These are phyloP conservation scores for Calocybe gambosa DNA, from an alignment of 1,284 basidiomycete species.

Conservation along the genomic window DNA sequence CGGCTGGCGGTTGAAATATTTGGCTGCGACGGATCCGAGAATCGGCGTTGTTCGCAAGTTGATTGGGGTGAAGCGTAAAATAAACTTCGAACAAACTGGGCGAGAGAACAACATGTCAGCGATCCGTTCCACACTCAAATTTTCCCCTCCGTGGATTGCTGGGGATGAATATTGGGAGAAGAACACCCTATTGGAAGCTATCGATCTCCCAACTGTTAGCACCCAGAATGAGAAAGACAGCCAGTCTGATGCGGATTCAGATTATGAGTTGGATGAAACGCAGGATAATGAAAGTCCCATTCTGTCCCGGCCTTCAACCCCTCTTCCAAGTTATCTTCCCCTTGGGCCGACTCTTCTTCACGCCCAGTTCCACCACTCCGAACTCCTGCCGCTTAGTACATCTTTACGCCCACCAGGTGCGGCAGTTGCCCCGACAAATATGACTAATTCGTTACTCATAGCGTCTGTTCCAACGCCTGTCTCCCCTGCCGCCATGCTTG, in stretches of 20 bases:
- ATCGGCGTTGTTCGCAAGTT: constrained; percentile 58
- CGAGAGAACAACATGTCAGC: not conserved
- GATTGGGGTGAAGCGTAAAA: constrained; percentile 60
- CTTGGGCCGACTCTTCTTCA: constrained; percentile 58
- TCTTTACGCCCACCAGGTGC: constrained; percentile 52
- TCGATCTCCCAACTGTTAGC: not conserved
- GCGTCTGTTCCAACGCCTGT: constrained; percentile 69
- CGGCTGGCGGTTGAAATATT: constrained; percentile 29
- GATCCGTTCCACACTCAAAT: not conserved
- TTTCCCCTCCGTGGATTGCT: constrained; percentile 26
- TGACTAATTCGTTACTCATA: constrained; percentile 34
- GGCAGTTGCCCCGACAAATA: constrained; percentile 35
- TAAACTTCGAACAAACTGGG: constrained; percentile 16
- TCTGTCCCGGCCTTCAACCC: constrained; percentile 56
- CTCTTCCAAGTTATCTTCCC: constrained; percentile 62
- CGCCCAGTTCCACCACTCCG: constrained; percentile 57
- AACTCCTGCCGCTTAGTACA: constrained; percentile 51
- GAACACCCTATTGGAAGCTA: constrained; percentile 27
- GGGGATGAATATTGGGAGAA: constrained; percentile 43
- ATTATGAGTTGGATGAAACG: constrained; percentile 25
- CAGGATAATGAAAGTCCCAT: constrained; percentile 30
- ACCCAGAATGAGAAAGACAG: constrained; percentile 19
- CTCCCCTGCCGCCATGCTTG: constrained; percentile 63
- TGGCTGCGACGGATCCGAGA: constrained; percentile 58
- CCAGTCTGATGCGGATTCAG: constrained; percentile 33